These are phyloP conservation scores for Populus simonii DNA, from an alignment of 345 rosid species.

Conservation along the genomic window DNA sequence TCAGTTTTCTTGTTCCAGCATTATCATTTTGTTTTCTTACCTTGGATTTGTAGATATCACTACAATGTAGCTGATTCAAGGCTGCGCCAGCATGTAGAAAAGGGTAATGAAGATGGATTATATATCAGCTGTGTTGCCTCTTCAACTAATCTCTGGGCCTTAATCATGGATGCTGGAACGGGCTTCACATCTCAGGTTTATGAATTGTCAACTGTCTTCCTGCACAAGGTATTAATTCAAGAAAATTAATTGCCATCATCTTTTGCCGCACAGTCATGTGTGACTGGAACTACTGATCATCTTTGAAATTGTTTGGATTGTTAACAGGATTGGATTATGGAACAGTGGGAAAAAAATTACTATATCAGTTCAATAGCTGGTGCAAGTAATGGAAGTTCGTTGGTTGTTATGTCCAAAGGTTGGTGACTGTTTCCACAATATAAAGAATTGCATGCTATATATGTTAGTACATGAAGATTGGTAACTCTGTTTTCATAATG, in stretches of 20 bases:
- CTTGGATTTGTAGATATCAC: conserved; percentile 23
- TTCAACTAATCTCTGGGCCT: conserved; percentile 85
- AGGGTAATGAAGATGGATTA: conserved; percentile 76
- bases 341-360: conserved; percentile 92
- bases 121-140: conserved; percentile 89
- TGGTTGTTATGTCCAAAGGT: conserved; percentile 98
- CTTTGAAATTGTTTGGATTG: conserved; percentile 12
- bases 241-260: conserved; percentile 1
- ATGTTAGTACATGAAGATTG: neutral
- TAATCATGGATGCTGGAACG: conserved; percentile 98
- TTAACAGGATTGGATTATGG: conserved; percentile 96
- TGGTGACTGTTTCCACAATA: conserved; percentile 7
- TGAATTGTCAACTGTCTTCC: conserved; percentile 74
- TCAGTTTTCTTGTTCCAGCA: neutral
- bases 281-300: conserved; percentile 13
- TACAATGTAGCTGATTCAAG: conserved; percentile 36
- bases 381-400: conserved; percentile 79
- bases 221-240: conserved; percentile 68
- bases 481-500: neutral
- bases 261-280: conserved; percentile 10
- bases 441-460: neutral
- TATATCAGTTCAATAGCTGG: conserved; percentile 96
- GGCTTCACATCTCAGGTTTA: conserved; percentile 84
- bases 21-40: neutral
- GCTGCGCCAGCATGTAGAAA: conserved; percentile 33